Percentiles rank a stretch among this genome's conserved stretches.
Evolutionary conservation across 352 stramenopile species (phyloP).

Genomic region (Pythium brachiatum): DNA sequence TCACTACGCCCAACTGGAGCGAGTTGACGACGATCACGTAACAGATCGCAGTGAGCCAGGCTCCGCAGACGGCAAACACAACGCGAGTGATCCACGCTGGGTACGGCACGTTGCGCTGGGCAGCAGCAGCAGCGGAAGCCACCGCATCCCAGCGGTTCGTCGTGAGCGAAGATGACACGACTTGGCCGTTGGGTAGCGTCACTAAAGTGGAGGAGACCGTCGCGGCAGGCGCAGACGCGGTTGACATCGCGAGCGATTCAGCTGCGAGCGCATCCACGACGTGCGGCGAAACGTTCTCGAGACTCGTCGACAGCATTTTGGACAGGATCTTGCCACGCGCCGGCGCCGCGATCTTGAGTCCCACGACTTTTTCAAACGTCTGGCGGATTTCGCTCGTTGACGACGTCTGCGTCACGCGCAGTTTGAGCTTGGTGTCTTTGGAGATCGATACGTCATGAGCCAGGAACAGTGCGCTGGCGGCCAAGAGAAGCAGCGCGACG

Average conservation of each 20-base stretch:
- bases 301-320: constrained; percentile 49
- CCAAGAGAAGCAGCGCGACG: constrained; percentile 41
- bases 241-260: constrained; percentile 6
- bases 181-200: constrained; percentile 13
- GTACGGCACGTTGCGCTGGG: constrained; percentile 46
- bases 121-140: constrained; percentile 3
- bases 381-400: constrained; percentile 29
- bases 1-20: constrained; percentile 41
- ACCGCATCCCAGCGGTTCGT: constrained; percentile 1
- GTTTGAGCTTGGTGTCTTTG: constrained; percentile 67
- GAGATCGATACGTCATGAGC: constrained; percentile 58
- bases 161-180: constrained; percentile 20
- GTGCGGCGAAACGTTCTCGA: constrained; percentile 49
- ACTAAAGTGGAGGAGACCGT: neutral
- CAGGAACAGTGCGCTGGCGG: constrained; percentile 46
- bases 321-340: constrained; percentile 64
- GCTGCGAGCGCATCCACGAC: constrained; percentile 46
- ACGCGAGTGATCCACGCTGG: constrained; percentile 64
- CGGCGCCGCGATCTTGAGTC: constrained; percentile 67
- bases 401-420: constrained; percentile 41
- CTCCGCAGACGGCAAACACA: constrained; percentile 37
- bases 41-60: constrained; percentile 43
- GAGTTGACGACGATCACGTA: constrained; percentile 44
- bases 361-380: constrained; percentile 69
- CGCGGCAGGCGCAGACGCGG: neutral